Percentiles rank a stretch among this genome's conserved stretches.
Evolutionary conservation across 495 filamentous ascomycete species (phyloP).

Genomic region (Aspergillus baeticus): DNA sequence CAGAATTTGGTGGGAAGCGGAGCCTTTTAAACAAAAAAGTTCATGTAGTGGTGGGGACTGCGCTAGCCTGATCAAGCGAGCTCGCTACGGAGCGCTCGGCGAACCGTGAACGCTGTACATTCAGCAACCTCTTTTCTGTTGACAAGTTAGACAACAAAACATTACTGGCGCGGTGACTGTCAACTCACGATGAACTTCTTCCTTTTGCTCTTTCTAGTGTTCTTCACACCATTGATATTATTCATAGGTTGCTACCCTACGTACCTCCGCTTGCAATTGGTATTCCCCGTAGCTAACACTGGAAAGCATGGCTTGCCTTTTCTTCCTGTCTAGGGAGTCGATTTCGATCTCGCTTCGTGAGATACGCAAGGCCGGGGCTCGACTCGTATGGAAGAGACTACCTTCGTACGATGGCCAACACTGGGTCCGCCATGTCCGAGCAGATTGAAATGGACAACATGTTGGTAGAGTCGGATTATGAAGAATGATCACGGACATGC

Average conservation of each 20-base stretch:
- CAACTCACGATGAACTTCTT: constrained; percentile 46
- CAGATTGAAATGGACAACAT: constrained; percentile 64
- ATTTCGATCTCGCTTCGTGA: constrained; percentile 43
- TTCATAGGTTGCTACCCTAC: constrained; percentile 41
- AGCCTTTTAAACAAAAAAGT: constrained; percentile 3
- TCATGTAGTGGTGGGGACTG: neutral
- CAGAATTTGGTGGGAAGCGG: constrained; percentile 12
- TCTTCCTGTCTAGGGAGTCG: constrained; percentile 60
- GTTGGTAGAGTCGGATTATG: constrained; percentile 48
- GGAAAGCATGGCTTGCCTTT: constrained; percentile 52
- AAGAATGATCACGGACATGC: constrained; percentile 30
- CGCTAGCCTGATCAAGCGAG: constrained; percentile 30
- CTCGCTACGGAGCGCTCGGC: constrained; percentile 6
- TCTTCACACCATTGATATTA: constrained; percentile 46
- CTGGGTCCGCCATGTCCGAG: constrained; percentile 56
- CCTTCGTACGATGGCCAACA: constrained; percentile 52
- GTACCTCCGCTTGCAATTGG: neutral
- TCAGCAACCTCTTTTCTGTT: neutral
- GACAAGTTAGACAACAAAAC: neutral
- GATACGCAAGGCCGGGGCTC: constrained; percentile 34
- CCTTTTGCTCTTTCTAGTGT: constrained; percentile 48
- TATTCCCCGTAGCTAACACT: constrained; percentile 20
- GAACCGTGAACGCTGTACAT: neutral
- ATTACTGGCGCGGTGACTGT: neutral
- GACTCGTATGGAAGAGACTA: constrained; percentile 55